phyloP scores from a whole-genome alignment of 768 basidiomycete species.

The Suillus paluster region DNA sequence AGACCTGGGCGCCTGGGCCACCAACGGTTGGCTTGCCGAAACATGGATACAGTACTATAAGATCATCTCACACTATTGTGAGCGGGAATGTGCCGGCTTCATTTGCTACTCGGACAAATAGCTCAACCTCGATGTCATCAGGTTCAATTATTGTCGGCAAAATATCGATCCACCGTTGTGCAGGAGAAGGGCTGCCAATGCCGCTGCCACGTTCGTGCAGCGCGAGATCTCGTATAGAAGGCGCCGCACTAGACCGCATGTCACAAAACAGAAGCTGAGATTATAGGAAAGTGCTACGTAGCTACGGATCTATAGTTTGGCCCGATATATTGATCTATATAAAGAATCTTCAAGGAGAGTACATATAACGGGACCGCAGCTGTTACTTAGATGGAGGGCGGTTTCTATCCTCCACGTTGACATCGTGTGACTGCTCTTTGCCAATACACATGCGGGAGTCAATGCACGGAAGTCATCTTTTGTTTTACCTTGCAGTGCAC shows the following conservation, averaged over 20 bases:
- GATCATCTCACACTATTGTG: slow-evolving; percentile 19
- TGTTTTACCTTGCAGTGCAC: too few relatives aligned
- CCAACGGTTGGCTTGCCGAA: not conserved
- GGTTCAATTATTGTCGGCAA: not conserved
- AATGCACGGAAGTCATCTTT: too few relatives aligned
- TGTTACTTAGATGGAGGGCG: too few relatives aligned
- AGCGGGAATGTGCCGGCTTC: not conserved
- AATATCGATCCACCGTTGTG: not conserved
- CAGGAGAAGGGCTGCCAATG: not conserved
- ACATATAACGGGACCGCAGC: not conserved
- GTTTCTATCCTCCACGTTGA: too few relatives aligned
- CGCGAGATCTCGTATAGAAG: not conserved
- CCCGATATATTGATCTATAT: not conserved
- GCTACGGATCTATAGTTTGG: too few relatives aligned
- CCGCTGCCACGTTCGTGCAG: not conserved
- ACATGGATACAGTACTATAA: not conserved
- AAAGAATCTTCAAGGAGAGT: not conserved
- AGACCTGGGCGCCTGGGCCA: not conserved
- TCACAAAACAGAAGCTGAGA: not conserved
- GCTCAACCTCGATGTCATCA: not conserved
- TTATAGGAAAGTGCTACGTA: too few relatives aligned
- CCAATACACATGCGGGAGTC: too few relatives aligned
- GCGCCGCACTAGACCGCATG: not conserved
- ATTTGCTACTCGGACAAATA: slow-evolving; percentile 6
- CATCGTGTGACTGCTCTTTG: too few relatives aligned